Evolutionary conservation across 345 rosid genomes (phyloP), one percentile per base, ranked within the genome.

Genomic region (Salix koriyanagi): DNA sequence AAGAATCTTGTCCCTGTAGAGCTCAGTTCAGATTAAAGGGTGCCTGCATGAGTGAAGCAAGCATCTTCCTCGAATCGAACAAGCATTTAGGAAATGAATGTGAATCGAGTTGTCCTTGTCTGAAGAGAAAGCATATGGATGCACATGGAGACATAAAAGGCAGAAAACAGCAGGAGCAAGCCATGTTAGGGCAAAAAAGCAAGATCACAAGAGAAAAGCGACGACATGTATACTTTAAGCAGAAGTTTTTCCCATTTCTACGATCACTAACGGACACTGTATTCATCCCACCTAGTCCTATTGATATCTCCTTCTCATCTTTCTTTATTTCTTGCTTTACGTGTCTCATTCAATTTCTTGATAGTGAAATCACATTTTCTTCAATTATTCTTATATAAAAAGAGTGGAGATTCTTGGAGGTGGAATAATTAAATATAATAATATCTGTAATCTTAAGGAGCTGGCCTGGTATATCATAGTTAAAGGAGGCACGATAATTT

Each of bases 121-220:
- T 69, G 58, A 2, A 44, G 68, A 69, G 58, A 60, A 76, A 58
- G 79, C 79, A 39, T 58, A 65, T 69, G 70, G 70, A 41, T 58
- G 79, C 79, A 76, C 79, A 76, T 69, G 79, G 79, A 76, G 60
- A 39, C 79, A 69, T 58, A 76, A 76, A 36, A 76, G 73, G 78
- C 66, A 3, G 44, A 50, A 46, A 65, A 50, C 71, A 52, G 69
- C 36, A 36, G 64, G 65, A 32, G 65, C 50, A 26, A 19, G 11
- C 9, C 46, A 42, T 42, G 13, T 42, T 10, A 42, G 46, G 10
- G 30, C 13, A 60, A 18, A 39, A n/a, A 30, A 50, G 8, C 36
- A 52, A 69, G 21, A 69, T 26, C 61, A 41, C 44, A 41, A 28
- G 42, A 19, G 32, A 41, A 76, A 58, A 36, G 42, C 60, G 73